Evolutionary conservation across 768 basidiomycete genomes (phyloP).

Genomic region (Podaxis sp.): DNA sequence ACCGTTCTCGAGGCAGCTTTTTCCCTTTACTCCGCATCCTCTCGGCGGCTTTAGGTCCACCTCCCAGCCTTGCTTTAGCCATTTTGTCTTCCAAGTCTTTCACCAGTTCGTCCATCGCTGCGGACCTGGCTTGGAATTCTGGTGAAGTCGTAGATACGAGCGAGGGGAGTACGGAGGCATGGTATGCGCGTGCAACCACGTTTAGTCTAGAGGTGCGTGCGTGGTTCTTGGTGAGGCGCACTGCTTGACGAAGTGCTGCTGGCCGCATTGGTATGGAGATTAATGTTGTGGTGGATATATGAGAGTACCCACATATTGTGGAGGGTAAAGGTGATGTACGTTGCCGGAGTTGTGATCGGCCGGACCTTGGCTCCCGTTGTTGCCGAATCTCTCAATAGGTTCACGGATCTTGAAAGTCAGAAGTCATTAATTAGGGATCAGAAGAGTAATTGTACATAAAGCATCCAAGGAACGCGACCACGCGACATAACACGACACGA

Average conservation of each 20-base stretch:
- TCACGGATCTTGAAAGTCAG: neutral
- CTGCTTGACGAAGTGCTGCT: neutral
- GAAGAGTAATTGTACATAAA: neutral
- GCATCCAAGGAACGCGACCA: too few relatives aligned
- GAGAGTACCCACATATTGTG: neutral
- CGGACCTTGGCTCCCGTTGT: slow-evolving; percentile 25
- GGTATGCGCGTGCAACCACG: slow-evolving; percentile 39
- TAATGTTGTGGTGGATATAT: neutral
- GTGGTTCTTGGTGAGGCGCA: neutral
- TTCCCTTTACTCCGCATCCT: slow-evolving; percentile 79
- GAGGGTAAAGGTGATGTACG: neutral
- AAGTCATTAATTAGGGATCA: neutral
- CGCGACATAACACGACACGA: neutral
- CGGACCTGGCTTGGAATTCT: slow-evolving; percentile 66
- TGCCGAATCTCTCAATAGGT: neutral
- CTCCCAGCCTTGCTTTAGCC: slow-evolving; percentile 62
- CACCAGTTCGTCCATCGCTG: slow-evolving; percentile 70
- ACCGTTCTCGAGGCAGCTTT: slow-evolving; percentile 84
- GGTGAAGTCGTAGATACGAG: slow-evolving; percentile 65
- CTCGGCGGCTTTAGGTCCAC: slow-evolving; percentile 71
- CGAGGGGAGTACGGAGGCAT: slow-evolving; percentile 74
- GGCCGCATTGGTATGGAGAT: slow-evolving; percentile 13
- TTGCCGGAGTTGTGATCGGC: slow-evolving; percentile 26
- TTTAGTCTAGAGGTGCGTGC: too few relatives aligned
- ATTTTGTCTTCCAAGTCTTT: slow-evolving; percentile 61